Evolutionary conservation across 2,329 filamentous ascomycete genomes (phyloP), one percentile per base, ranked within the genome.

Genomic region (Talaromyces piceae): DNA sequence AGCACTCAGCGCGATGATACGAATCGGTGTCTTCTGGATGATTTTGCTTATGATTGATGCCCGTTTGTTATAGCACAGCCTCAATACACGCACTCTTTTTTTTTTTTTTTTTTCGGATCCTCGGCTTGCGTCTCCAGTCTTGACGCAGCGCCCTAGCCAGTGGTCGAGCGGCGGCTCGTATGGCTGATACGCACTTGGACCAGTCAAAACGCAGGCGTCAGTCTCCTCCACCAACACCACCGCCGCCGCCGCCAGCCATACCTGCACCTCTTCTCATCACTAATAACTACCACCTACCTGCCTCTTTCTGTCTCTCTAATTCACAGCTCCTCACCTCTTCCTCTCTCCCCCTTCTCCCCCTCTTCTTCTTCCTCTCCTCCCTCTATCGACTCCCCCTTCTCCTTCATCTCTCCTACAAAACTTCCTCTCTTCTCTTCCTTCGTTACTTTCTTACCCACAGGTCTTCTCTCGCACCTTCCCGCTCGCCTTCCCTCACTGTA

Each of bases 391-490:
- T 45, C 52, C 44, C 55, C 56, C 56, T 56, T 51, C 56, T 54
- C 52, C 47, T 50, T n/a, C 51, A 50, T 48, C 49, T 48, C 47
- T 47, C 39, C 51, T 54, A 52, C 49, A n/a, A n/a, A n/a, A n/a
- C n/a, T n/a, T 52, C 52, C 50, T 55, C 47, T 47, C 41, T 50
- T 49, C 50, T 55, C 55, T 45, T 37, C 55, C 52, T 49, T 55
- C 51, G 47, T 54, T 31, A 27, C 45, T 54, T 56, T 57, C 53
- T 57, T 55, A 54, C 53, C 57, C 51, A 51, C 56, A 54, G 57
- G 54, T 55, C 58, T 55, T 56, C 56, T 55, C 52, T 57, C 58
- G 53, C 31, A 23, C 47, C 23, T 18, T 27, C 45, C 30, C 43
- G 20, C 46, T 26, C 18, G 25, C 54, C 50, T 49, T 51, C 58